These are phyloP conservation scores for Mycosphaerella arachidis DNA, from an alignment of 2,329 filamentous ascomycete genomes.

Conservation along the genomic window DNA sequence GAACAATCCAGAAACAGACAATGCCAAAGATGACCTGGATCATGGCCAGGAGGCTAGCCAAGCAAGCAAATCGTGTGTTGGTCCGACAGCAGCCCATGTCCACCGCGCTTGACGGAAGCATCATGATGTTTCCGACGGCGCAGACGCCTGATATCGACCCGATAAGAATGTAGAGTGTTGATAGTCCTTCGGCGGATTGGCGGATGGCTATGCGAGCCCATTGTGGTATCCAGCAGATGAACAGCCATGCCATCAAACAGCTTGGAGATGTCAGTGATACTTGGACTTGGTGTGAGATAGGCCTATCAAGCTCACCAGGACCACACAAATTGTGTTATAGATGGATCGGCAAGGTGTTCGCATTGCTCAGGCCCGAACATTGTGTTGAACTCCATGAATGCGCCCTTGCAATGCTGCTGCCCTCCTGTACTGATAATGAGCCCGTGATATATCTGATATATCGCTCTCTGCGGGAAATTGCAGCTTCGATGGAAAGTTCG, in stretches of 20 bases:
- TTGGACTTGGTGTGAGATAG: not conserved
- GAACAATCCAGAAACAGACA: slow-evolving; percentile 64
- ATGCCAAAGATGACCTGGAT: slow-evolving; percentile 87
- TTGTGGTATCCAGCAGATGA: slow-evolving; percentile 87
- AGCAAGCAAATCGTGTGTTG: slow-evolving; percentile 74
- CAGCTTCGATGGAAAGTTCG: not conserved
- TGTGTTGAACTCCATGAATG: not conserved
- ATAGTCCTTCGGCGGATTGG: slow-evolving; percentile 84
- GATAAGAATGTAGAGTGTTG: slow-evolving; percentile 83
- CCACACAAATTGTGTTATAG: slow-evolving; percentile 15
- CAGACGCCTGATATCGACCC: slow-evolving; percentile 83
- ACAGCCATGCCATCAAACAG: slow-evolving; percentile 75
- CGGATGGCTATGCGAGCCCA: slow-evolving; percentile 82
- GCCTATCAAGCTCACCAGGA: slow-evolving; percentile 8
- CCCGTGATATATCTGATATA: not conserved
- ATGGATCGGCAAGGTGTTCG: slow-evolving; percentile 13
- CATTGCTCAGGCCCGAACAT: slow-evolving; percentile 11
- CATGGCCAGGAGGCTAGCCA: slow-evolving; percentile 75
- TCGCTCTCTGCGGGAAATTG: not conserved
- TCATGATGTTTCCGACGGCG: slow-evolving; percentile 81
- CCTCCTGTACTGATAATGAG: not conserved
- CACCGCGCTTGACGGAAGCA: slow-evolving; percentile 69
- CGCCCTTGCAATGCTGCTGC: not conserved
- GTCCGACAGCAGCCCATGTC: slow-evolving; percentile 80
- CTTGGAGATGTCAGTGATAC: slow-evolving; percentile 33